Evolutionary conservation across 75 land plant genomes (phyloP), one percentile per base, ranked within the genome.

Genomic region (Gnetum montanum): DNA sequence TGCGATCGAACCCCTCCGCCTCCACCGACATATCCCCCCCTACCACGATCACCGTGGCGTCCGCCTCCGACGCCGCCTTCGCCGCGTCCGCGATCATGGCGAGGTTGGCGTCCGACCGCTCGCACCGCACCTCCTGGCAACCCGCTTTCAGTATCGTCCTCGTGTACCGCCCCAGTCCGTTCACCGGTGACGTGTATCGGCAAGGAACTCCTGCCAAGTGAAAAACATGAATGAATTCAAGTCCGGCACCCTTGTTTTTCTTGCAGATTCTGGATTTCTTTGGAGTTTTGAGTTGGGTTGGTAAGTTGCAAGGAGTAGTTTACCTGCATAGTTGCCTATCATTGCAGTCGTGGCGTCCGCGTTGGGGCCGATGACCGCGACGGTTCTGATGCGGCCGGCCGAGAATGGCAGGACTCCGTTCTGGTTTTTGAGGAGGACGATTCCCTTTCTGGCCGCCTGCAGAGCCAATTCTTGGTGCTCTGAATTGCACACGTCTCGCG

Each of bases 321-420:
- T 60, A 89, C 95, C 95, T 70, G 76, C 91, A 65, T 90, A 90
- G 44, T 90, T 80, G 2, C 91, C 96, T 26, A 82, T 78, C 91
- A 90, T 82, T 8, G 75, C 65, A n/a, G 18, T 44, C 1, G 70
- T 76, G 34, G 55, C 84, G 59, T 77, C 67, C 11, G 81, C 70
- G 46, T 86, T 77, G 26, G 96, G 96, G 1, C 96, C 96, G 58
- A 90, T 75, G 26, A 95, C 77, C 22, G 88, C 99, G 10, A 95
- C 53, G 26, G 79, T 58, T 13, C 59, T 40, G 46, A 60, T 64
- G 4, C 44, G 54, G 16, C 35, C 8, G 5, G 61, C 57, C 19
- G 69, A 67, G 15, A 75, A 66, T 22, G 79, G 79, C 16, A 76
- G 41, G 18, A 44, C 54, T 61, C 37, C 46, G 12, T 67, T 51